Conservation (phyloP, 2,329 filamentous ascomycete genomes). For the Cordyceps fumosorosea region DNA sequence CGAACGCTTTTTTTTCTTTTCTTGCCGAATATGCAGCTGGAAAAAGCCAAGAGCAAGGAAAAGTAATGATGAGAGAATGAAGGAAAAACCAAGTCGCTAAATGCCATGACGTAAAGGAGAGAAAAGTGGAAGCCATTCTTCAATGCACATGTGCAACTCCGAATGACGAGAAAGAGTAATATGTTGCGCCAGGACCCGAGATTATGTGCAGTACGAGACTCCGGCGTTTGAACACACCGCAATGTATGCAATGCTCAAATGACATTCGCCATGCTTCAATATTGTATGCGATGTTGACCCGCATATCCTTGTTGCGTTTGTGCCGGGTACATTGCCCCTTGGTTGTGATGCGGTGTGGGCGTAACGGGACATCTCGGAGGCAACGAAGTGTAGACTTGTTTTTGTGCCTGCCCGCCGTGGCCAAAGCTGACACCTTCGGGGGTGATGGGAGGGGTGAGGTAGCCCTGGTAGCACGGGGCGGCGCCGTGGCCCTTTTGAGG, state of each 20-base stretch:
- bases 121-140: slow-evolving; percentile 26
- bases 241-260: slow-evolving; percentile 21
- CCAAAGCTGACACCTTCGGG: slow-evolving; percentile 57
- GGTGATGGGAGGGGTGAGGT: slow-evolving; percentile 80
- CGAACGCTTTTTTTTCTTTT: slow-evolving; percentile 23
- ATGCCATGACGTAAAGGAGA: slow-evolving; percentile 38
- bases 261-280: slow-evolving; percentile 19
- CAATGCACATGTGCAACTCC: slow-evolving; percentile 20
- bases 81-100: slow-evolving; percentile 35
- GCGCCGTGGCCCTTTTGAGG: slow-evolving; percentile 69
- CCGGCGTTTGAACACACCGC: not conserved
- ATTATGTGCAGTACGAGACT: slow-evolving; percentile 13
- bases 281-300: slow-evolving; percentile 35
- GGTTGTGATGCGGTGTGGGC: slow-evolving; percentile 47
- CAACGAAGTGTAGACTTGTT: slow-evolving; percentile 38
- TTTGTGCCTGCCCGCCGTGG: slow-evolving; percentile 28
- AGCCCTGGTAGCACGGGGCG: slow-evolving; percentile 61
- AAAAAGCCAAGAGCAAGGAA: slow-evolving; percentile 16
- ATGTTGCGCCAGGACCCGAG: slow-evolving; percentile 6
- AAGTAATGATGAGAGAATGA: slow-evolving; percentile 25
- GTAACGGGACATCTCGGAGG: slow-evolving; percentile 56
- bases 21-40: slow-evolving; percentile 23
- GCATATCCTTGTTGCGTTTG: slow-evolving; percentile 33
- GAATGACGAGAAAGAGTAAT: slow-evolving; percentile 4
- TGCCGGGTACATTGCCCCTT: slow-evolving; percentile 27